These are phyloP conservation scores for Leishmania mexicana DNA, from an alignment of 208 protist species.

Conservation along the genomic window DNA sequence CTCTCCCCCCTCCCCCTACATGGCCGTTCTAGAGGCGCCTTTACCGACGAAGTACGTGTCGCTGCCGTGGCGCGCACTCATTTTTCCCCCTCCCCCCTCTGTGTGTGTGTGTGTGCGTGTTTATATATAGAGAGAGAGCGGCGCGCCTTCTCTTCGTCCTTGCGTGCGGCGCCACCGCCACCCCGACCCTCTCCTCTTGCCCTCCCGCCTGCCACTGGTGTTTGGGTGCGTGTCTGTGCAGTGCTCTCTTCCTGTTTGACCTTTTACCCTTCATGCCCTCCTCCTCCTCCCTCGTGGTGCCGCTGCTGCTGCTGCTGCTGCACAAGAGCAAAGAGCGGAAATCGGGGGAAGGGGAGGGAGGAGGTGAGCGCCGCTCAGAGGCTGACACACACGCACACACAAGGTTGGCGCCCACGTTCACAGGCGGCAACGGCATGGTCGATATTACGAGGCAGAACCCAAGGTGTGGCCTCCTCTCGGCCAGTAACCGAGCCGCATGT, in stretches of 20 bases:
- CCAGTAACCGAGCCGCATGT: neutral
- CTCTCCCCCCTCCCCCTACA: no score
- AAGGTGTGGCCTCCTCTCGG: neutral
- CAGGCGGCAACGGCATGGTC: no score
- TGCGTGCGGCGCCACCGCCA: no score
- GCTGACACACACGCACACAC: neutral
- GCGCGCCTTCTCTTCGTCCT: neutral
- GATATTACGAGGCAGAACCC: no score
- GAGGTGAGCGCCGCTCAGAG: neutral
- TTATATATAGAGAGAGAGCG: neutral
- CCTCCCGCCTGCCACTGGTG: neutral
- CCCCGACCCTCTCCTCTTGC: neutral
- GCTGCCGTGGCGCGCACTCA: neutral
- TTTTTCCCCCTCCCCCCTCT: neutral
- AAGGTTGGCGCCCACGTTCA: no score
- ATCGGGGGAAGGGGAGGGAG: no score
- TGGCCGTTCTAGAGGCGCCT: neutral
- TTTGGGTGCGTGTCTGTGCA: neutral
- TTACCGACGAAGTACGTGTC: neutral
- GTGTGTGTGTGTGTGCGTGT: neutral
- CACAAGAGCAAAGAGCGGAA: no score
- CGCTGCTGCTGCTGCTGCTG: neutral
- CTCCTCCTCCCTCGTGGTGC: conserved; percentile 2
- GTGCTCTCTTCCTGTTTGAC: neutral
- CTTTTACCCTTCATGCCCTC: neutral